Conservation (phyloP, 1,284 basidiomycete genomes). For the Hortiboletus rubellus region DNA sequence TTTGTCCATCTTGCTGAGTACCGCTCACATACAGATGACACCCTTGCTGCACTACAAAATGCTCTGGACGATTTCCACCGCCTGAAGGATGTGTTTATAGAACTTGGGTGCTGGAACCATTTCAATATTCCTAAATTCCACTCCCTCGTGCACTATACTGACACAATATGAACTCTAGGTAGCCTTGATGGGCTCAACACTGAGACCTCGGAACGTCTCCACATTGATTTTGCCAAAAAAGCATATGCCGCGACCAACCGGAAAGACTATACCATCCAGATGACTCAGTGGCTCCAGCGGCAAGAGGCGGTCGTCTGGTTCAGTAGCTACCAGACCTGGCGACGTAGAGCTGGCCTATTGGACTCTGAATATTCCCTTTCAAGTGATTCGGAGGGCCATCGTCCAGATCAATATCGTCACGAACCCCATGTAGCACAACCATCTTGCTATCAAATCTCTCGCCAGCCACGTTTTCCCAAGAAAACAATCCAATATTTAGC, state of each 20-base stretch:
- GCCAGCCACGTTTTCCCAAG: no score
- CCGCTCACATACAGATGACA: neutral
- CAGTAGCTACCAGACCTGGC: neutral
- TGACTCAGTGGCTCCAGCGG: neutral
- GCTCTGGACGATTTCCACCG: neutral
- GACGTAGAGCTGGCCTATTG: no score
- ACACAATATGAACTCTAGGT: neutral
- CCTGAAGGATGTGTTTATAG: no score
- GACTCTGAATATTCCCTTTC: no score
- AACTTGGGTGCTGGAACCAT: no score
- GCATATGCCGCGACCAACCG: constrained; percentile 3
- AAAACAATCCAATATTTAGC: no score
- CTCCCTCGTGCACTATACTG: constrained; percentile 11
- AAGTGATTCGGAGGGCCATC: no score
- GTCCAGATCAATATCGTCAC: no score
- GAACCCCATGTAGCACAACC: no score
- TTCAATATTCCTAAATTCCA: no score
- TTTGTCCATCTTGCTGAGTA: neutral
- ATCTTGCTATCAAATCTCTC: no score
- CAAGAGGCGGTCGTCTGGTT: constrained; percentile 11
- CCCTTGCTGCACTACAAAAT: neutral
- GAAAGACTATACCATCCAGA: neutral
- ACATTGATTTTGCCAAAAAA: constrained; percentile 19
- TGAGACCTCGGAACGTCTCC: constrained; percentile 13
- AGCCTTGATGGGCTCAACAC: constrained; percentile 13